Evolutionary conservation across 768 basidiomycete genomes (phyloP), one percentile per base, ranked within the genome.

Genomic region (Mycena albidolilacea): DNA sequence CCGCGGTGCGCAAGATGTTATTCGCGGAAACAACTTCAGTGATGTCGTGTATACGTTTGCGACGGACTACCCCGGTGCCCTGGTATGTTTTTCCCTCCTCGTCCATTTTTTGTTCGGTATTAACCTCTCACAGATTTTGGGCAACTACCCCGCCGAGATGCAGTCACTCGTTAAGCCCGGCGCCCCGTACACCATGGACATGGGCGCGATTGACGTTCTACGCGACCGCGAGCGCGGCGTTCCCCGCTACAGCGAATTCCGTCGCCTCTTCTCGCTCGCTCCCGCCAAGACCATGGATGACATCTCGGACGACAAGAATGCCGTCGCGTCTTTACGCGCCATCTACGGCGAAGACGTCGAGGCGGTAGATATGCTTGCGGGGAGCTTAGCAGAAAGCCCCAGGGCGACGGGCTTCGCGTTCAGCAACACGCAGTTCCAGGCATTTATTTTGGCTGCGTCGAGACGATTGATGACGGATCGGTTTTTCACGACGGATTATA

Each of bases 171-270:
- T 64, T 52, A 66, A 73, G 48, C 68, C 72, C 14, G 68, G 67
- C 21, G 68, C 46, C 8, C 68, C 67, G 3, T 61, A 44, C 48
- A 52, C 50, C 15, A 21, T 73, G 23, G 72, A 73, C 37, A 73
- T 73, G 72, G 72, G 46, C 30, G 72, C 68, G 2, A 58, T 73
- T 57, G 72, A 73, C 48, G 41, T 73, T 39, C 12, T 73, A 55
- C 72, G 72, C n/a, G 72, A 70, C 48, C 72, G 72, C 41, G 72
- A 73, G 43, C 72, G 72, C 21, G 72, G 72, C n/a, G 63, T 73
- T 11, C 72, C 72, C 19, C 72, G 72, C 8, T 73, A 73, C 72
- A 70, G 66, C 58, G 58, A 69, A 43, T 73, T 73, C 64, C 72
- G 72, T 1, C 68, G 72, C 1, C 68, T 73, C 30, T 73, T 73